Evolutionary conservation across 192 early-diverging fungal species (phyloP).

Genomic region (Gonapodya prolifera): DNA sequence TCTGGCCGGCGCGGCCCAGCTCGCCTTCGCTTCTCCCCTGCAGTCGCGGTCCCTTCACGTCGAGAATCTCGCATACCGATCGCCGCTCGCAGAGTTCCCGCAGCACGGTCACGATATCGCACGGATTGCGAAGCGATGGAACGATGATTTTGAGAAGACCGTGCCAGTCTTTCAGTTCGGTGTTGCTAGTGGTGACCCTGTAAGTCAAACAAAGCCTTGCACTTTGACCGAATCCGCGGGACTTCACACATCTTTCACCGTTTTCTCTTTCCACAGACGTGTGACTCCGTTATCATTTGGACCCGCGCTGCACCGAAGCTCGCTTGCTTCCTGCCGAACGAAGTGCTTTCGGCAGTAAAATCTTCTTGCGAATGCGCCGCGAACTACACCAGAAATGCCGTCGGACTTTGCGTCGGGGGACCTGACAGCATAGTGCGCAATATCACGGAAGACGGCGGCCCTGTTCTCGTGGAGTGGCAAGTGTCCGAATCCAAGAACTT

Average conservation of each 20-base stretch:
- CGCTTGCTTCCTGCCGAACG: background rate
- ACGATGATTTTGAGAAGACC: background rate
- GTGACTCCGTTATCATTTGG: background rate
- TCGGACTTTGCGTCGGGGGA: background rate
- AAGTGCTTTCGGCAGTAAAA: background rate
- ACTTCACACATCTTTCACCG: background rate
- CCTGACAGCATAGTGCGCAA: background rate
- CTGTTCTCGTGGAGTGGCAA: background rate
- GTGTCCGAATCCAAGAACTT: background rate
- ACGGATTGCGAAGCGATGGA: background rate
- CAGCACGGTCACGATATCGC: background rate
- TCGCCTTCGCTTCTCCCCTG: background rate
- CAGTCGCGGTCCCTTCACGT: background rate
- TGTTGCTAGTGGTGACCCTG: background rate
- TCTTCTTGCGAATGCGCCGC: background rate
- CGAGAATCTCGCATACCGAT: background rate
- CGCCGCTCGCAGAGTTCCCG: background rate
- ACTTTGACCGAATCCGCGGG: background rate
- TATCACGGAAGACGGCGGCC: background rate
- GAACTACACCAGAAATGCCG: background rate
- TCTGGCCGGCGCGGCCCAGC: no score
- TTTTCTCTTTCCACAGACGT: background rate
- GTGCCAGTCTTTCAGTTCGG: background rate
- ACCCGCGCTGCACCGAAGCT: background rate
- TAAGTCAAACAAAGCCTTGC: background rate